phyloP scores from a whole-genome alignment of 306 rosid genomes.

The Luffa acutangula region DNA sequence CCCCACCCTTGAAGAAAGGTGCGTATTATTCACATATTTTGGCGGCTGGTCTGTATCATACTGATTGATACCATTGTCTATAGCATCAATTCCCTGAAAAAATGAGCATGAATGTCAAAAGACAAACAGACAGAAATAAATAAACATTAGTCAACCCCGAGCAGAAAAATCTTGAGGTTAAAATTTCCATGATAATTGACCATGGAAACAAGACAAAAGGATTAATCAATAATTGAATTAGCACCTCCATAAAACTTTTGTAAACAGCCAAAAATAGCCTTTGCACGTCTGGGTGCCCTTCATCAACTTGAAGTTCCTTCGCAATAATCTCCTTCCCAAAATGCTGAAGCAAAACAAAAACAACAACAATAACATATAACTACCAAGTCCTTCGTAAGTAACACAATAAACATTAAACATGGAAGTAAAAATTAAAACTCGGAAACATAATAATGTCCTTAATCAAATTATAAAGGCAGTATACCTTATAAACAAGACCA shows the following conservation, averaged over 20 bases:
- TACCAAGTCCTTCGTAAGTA: no score
- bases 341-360: conserved; percentile 35
- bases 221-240: not conserved
- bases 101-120: not conserved
- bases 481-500: conserved; percentile 87
- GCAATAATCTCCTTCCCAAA: conserved; percentile 92
- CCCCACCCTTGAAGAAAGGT: conserved; percentile 88
- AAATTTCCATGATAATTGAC: not conserved
- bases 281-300: conserved; percentile 65
- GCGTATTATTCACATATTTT: conserved; percentile 86
- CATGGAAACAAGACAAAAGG: not conserved
- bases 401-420: not conserved
- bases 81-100: conserved; percentile 86
- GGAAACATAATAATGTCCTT: not conserved
- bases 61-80: conserved; percentile 87
- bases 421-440: not conserved
- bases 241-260: conserved; percentile 96
- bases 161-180: not conserved
- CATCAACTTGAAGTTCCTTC: conserved; percentile 80
- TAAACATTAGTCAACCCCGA: not conserved
- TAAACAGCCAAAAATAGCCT: conserved; percentile 69
- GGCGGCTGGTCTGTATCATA: conserved; percentile 88
- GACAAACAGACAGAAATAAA: not conserved
- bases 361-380: not conserved
- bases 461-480: not conserved